Evolutionary conservation across 192 early-diverging fungal genomes (phyloP).

Genomic region (Geranomyces michiganensis): DNA sequence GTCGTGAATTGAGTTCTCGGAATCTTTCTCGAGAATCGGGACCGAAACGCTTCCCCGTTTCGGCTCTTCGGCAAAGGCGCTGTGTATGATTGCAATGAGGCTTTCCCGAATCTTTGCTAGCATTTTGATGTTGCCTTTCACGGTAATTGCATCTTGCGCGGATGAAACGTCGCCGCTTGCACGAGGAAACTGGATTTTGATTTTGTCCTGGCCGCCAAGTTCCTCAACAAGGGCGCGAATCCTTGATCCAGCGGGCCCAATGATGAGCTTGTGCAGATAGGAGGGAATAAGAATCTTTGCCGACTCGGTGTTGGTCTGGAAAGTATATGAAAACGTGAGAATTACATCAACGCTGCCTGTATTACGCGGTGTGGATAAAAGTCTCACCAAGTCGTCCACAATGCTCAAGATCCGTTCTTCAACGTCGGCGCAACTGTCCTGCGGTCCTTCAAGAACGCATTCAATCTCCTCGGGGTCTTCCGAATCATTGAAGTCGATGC

Average conservation of each 20-base stretch:
- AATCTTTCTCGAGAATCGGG: neutral
- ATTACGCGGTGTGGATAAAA: neutral
- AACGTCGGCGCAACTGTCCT: conserved; percentile 38
- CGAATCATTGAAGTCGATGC: conserved; percentile 71
- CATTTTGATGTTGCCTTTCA: conserved; percentile 35
- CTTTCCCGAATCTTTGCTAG: conserved; percentile 22
- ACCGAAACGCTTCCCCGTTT: neutral
- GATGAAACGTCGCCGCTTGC: conserved; percentile 29
- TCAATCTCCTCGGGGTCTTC: conserved; percentile 44
- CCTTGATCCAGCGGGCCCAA: conserved; percentile 74
- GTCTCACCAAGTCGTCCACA: conserved; percentile 55
- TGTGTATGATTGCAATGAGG: conserved; percentile 35
- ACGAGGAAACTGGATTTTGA: conserved; percentile 52
- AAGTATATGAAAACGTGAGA: conserved; percentile 45
- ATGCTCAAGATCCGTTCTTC: conserved; percentile 41
- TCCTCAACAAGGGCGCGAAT: conserved; percentile 69
- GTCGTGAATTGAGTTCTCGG: neutral
- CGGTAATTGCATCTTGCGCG: conserved; percentile 34
- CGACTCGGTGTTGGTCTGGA: conserved; percentile 58
- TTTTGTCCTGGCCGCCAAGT: conserved; percentile 50
- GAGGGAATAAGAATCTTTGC: conserved; percentile 68
- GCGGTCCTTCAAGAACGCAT: conserved; percentile 48
- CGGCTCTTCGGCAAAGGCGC: conserved; percentile 31
- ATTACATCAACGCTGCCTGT: conserved; percentile 34
- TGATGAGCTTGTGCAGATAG: conserved; percentile 76